phyloP scores from a whole-genome alignment of 371 early-diverging fungal genomes.

The Mucor racemosus region DNA sequence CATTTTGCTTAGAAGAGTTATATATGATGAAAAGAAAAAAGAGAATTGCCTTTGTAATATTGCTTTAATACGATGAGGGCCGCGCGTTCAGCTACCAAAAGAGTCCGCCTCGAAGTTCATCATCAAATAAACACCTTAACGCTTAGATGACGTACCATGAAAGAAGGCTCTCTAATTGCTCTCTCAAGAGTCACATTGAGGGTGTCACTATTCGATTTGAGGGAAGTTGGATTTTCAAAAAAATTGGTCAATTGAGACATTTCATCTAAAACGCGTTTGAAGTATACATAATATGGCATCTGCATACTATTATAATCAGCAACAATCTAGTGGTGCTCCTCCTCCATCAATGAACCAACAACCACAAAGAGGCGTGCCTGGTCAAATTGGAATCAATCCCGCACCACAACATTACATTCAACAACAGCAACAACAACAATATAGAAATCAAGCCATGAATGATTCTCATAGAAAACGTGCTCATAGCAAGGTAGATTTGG shows the following conservation, averaged over 20 bases:
- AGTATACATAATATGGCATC: constrained; percentile 22
- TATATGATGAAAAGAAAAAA: constrained; percentile 1
- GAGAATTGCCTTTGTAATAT: not conserved
- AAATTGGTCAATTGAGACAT: not conserved
- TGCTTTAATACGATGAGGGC: constrained; percentile 10
- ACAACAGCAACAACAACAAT: constrained; percentile 31
- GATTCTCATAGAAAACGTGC: constrained; percentile 29
- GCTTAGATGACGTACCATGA: constrained; percentile 16
- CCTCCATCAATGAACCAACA: constrained; percentile 9
- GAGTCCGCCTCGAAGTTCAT: constrained; percentile 13
- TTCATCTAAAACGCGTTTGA: constrained; percentile 6
- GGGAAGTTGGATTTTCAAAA: not conserved
- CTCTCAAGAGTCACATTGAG: constrained; percentile 3
- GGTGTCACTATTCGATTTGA: not conserved
- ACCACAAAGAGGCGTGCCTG: constrained; percentile 17
- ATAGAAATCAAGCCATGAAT: constrained; percentile 23
- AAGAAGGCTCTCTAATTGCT: not conserved
- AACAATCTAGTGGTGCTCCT: constrained; percentile 13
- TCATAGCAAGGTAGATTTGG: constrained; percentile 28
- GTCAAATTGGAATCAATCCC: constrained; percentile 25
- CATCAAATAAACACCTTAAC: not conserved
- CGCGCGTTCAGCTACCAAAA: constrained; percentile 29
- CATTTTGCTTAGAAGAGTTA: constrained; percentile 36
- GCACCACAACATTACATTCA: constrained; percentile 25
- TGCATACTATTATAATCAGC: constrained; percentile 40